Percentiles rank a stretch among this genome's conserved stretches.
Conservation (phyloP, 345 rosid genomes). For the Tarenaya hassleriana region DNA sequence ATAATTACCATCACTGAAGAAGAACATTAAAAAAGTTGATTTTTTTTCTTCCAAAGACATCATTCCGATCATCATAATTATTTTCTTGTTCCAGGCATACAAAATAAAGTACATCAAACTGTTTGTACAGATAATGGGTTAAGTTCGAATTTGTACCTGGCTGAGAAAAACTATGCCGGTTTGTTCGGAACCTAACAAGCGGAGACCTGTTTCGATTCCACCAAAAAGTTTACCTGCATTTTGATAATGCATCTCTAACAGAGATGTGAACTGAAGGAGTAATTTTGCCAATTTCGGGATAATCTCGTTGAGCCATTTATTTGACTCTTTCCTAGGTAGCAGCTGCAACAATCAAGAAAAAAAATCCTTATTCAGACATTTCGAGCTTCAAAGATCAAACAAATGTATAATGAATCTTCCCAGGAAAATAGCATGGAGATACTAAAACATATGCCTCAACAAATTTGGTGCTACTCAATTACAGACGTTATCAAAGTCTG, state of each 20-base stretch:
- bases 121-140: neutral
- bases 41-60: no score
- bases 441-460: neutral
- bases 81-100: neutral
- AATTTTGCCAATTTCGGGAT: slow-evolving; percentile 60
- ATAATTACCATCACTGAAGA: no score
- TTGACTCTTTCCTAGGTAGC: slow-evolving; percentile 37
- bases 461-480: neutral
- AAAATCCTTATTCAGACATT: neutral
- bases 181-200: slow-evolving; percentile 53
- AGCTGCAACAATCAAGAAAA: slow-evolving; percentile 33
- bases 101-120: neutral
- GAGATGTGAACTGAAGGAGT: slow-evolving; percentile 55
- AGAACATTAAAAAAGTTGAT: no score
- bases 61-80: neutral
- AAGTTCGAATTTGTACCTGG: slow-evolving; percentile 42
- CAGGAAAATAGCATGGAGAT: neutral
- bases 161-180: slow-evolving; percentile 68
- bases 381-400: no score
- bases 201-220: slow-evolving; percentile 45
- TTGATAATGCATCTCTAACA: slow-evolving; percentile 59
- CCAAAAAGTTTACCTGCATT: slow-evolving; percentile 33
- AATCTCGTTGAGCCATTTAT: slow-evolving; percentile 58
- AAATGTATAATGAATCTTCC: neutral
- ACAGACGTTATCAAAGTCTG: neutral